Percentiles rank a stretch among this genome's conserved stretches.
Conservation (phyloP, 176 grass and related monocot species). For the Carex kokanica region DNA sequence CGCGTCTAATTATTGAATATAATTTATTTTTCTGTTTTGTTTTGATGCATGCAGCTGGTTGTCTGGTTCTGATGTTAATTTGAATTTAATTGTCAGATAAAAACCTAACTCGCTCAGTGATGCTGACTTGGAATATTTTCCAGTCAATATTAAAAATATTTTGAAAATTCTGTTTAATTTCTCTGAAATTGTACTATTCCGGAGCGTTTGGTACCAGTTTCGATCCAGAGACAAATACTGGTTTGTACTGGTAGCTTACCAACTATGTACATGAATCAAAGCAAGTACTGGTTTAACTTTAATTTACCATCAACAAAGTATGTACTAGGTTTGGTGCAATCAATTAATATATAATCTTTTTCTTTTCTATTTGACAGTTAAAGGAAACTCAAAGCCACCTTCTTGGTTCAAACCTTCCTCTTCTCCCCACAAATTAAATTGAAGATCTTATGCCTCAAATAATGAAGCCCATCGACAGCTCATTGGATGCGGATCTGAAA, state of each 20-base stretch:
- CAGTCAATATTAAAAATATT: not conserved
- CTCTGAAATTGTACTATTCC: not conserved
- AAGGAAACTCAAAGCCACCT: conserved; percentile 1
- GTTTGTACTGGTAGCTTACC: not conserved
- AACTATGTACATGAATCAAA: not conserved
- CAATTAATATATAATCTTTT: conserved; percentile 2
- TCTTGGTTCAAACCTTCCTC: not conserved
- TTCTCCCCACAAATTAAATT: not conserved
- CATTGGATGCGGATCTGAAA: not conserved
- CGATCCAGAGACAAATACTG: not conserved
- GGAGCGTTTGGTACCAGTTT: not conserved
- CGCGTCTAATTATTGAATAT: not conserved
- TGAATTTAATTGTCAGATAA: not conserved
- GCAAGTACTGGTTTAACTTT: not conserved
- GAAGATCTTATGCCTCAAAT: not conserved
- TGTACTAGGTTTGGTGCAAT: conserved; percentile 12
- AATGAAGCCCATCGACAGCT: conserved; percentile 10
- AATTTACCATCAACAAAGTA: not conserved
- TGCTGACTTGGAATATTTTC: not conserved
- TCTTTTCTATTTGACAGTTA: conserved; percentile 6
- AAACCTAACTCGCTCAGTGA: not conserved
- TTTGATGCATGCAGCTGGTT: not conserved
- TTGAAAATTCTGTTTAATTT: not conserved
- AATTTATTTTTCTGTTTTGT: not conserved
- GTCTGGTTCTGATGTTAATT: conserved; percentile 12